A percentile compares a stretch with the other conserved stretches of the same genome.
Conservation (phyloP, 768 basidiomycete species). For the Mrakia gelida region DNA sequence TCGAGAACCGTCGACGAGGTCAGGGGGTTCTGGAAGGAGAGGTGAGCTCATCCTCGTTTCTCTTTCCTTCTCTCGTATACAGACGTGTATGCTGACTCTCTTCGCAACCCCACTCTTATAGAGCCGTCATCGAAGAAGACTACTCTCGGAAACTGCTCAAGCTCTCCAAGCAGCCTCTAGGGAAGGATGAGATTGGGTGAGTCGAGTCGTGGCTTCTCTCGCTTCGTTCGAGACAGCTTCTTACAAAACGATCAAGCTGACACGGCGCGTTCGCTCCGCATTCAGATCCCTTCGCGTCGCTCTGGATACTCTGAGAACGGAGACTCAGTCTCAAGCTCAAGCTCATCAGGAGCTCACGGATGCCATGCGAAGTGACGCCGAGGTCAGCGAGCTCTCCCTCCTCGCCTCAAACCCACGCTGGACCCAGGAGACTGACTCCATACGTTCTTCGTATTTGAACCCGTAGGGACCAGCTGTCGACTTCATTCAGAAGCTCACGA, state of each 20-base stretch:
- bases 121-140: constrained; percentile 87
- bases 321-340: constrained; percentile 76
- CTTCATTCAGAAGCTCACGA: constrained; percentile 34
- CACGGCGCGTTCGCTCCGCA: background rate
- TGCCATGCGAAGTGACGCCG: constrained; percentile 71
- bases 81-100: background rate
- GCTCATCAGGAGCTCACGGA: constrained; percentile 69
- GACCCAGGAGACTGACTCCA: background rate
- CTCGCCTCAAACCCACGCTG: constrained; percentile 26
- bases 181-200: constrained; percentile 90
- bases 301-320: constrained; percentile 69
- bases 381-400: constrained; percentile 43
- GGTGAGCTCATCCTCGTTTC: constrained; percentile 53
- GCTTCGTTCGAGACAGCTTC: background rate
- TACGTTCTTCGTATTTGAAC: background rate
- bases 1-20: constrained; percentile 83
- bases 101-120: constrained; percentile 42
- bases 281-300: constrained; percentile 73
- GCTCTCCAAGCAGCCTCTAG: constrained; percentile 68
- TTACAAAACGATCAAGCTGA: background rate
- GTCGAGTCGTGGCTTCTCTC: constrained; percentile 41
- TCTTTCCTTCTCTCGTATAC: background rate
- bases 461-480: constrained; percentile 25
- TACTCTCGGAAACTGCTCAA: constrained; percentile 81
- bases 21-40: constrained; percentile 83